These are phyloP conservation scores for Immersiporthe knoxdaviesiana DNA, from an alignment of 2,329 filamentous ascomycete genomes.

Conservation along the genomic window DNA sequence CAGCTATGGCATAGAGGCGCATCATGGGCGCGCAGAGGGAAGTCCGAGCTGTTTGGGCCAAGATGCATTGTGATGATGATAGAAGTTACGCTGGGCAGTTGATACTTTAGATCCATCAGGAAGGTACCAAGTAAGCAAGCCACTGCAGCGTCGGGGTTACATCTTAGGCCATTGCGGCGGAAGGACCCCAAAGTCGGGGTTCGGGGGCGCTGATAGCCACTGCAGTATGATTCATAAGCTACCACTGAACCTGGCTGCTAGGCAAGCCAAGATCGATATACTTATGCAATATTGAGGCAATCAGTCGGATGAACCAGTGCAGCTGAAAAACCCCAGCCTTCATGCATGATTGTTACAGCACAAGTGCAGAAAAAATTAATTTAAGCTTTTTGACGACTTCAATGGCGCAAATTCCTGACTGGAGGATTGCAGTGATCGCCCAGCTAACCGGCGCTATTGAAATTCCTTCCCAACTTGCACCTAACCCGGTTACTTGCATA, in stretches of 20 bases:
- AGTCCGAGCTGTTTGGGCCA: background rate
- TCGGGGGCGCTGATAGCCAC: background rate
- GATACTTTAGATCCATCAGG: background rate
- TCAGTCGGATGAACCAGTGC: background rate
- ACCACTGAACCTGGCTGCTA: background rate
- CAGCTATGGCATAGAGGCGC: conserved; percentile 43
- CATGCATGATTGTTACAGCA: background rate
- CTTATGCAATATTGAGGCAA: background rate
- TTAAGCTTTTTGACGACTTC: background rate
- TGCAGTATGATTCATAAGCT: background rate
- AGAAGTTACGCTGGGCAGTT: background rate
- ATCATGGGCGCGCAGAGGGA: conserved; percentile 7
- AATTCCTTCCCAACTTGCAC: background rate
- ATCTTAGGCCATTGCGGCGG: background rate
- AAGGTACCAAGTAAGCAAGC: background rate
- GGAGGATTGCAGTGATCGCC: background rate
- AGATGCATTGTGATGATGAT: background rate
- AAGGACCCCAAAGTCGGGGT: background rate
- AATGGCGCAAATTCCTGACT: background rate
- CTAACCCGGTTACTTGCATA: background rate
- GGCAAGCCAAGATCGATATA: too few species aligned
- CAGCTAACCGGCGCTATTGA: background rate
- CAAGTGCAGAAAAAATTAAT: background rate
- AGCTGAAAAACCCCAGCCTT: background rate
- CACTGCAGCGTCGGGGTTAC: background rate